Base-by-base conservation (phyloP, 2,329 filamentous ascomycete genomes). In the Canariomyces notabilis region DNA sequence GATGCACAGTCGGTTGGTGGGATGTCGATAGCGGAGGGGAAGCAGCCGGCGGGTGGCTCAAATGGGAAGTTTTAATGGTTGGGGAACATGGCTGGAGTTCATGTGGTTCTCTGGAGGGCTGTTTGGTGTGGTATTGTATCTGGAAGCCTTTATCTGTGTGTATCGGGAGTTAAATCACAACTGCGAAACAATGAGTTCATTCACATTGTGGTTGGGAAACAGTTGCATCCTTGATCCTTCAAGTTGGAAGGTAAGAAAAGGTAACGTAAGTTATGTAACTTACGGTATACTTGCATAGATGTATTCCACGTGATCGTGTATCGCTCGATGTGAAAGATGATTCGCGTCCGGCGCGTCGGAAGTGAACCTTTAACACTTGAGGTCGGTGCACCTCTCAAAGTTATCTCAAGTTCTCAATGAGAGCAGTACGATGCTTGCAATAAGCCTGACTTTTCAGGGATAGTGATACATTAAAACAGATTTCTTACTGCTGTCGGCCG, bases 1-100 rank as follows among this genome's bases (percentile, higher is more conserved):
- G 42, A 57, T 46, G 8, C 62, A 58, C 20, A 46, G 43, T 51
- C 48, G 32, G 20, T 48, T 11, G 43, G 48, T 6, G 45, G 46
- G 11, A 37, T 49, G 48, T 57, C 42, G 3, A 44, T 54, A 2
- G 47, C 42, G 2, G 55, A 57, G 37, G 51, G 55, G 5, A 59
- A 59, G 46, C 48, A 55, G 37, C 51, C 50, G 9, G 53, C 41
- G n/a, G 48, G 49, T 5, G 38, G 46, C 33, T 16, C 44, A 38
- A 51, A 52, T 7, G 49, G 49, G 12, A 48, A 44, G 44, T 48
- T 20, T 15, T 45, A 44, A 40, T 46, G 44, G 50, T 39, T 37
- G 15, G 34, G 4, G 20, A 14, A 33, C 22, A 39, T 42, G 16
- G 22, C 6, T 37, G 7, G 11, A 16, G 16, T 37, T 21, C 8